Percentiles rank a stretch among this genome's conserved stretches.
Conservation (phyloP, 176 grass and related monocot genomes). For the Aegilops sharonensis region DNA sequence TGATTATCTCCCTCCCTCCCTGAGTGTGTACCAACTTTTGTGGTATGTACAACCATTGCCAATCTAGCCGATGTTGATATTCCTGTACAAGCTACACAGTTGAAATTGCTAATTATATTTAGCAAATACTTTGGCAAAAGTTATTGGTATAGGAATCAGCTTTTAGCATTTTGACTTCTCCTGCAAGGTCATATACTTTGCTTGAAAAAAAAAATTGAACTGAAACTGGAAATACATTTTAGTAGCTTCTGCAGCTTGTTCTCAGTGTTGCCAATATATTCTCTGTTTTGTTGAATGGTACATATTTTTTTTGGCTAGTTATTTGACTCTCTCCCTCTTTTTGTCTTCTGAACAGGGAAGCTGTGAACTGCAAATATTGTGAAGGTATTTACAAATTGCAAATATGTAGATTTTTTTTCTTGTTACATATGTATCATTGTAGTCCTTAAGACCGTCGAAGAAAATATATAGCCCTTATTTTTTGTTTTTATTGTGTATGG, state of each 20-base stretch:
- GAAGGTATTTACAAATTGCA: slow-evolving; percentile 58
- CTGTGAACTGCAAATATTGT: slow-evolving; percentile 85
- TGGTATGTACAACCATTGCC: background rate
- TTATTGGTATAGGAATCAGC: slow-evolving; percentile 8
- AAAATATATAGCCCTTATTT: background rate
- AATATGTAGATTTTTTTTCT: background rate
- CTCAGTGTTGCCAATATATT: slow-evolving; percentile 19
- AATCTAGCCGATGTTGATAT: slow-evolving; percentile 21
- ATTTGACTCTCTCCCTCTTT: slow-evolving; percentile 25
- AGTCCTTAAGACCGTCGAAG: background rate
- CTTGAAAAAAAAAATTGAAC: background rate
- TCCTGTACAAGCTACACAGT: slow-evolving; percentile 7
- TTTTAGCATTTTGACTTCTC: slow-evolving; percentile 13
- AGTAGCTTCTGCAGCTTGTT: slow-evolving; percentile 11
- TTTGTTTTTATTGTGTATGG: slow-evolving; percentile 23
- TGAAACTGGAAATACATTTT: background rate
- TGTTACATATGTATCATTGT: slow-evolving; percentile 21
- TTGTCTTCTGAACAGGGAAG: slow-evolving; percentile 66
- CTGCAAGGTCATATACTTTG: background rate
- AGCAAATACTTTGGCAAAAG: background rate
- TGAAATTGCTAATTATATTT: slow-evolving; percentile 3
- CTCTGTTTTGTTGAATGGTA: slow-evolving; percentile 22
- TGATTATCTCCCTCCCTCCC: background rate
- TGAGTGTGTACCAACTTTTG: background rate
- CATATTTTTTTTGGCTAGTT: slow-evolving; percentile 14